phyloP scores from a whole-genome alignment of 129 eudicot genomes.

The Logfia minima region DNA sequence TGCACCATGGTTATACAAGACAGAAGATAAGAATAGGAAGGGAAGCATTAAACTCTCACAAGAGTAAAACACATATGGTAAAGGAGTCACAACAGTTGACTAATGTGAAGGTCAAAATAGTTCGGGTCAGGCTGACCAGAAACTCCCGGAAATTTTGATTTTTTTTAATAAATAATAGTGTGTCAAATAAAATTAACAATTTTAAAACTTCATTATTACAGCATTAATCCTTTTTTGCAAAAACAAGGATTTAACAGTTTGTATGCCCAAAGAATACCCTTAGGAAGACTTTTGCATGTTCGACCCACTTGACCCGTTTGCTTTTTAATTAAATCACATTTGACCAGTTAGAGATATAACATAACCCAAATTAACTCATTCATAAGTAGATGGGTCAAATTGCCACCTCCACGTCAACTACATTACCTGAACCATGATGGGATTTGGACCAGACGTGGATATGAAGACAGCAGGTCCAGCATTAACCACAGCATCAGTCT shows the following conservation, averaged over 20 bases:
- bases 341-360: not conserved
- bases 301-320: not conserved
- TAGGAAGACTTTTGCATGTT: not conserved
- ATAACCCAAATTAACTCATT: not conserved
- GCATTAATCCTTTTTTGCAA: not conserved
- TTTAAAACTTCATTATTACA: not conserved
- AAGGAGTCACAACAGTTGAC: not conserved
- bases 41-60: not conserved
- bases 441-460: conserved; percentile 79
- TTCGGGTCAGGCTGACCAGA: not conserved
- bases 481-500: conserved; percentile 79
- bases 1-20: conserved; percentile 32
- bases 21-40: not conserved
- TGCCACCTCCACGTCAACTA: not conserved
- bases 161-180: not conserved
- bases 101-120: not conserved
- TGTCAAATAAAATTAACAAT: not conserved
- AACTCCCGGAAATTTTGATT: not conserved
- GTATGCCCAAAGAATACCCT: not conserved
- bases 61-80: not conserved
- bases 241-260: not conserved
- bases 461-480: conserved; percentile 83
- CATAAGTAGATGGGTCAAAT: not conserved
- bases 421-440: conserved; percentile 81
- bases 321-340: not conserved